These are phyloP conservation scores for Naegleria lovaniensis DNA, from an alignment of 208 protist species.

Conservation along the genomic window DNA sequence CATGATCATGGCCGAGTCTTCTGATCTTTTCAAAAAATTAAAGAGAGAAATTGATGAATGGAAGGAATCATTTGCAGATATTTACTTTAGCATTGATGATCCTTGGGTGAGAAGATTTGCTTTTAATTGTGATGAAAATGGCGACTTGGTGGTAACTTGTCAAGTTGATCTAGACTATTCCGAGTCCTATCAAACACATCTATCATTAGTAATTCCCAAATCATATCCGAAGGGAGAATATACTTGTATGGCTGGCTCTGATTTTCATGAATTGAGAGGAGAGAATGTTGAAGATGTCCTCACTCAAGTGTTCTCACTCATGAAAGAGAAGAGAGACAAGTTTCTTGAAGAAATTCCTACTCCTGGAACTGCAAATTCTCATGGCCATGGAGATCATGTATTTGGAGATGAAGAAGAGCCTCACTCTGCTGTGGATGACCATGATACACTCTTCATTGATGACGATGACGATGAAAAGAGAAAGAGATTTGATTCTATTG, in stretches of 20 bases:
- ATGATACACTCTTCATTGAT: neutral
- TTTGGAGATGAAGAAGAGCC: neutral
- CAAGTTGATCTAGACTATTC: neutral
- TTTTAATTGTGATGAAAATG: neutral
- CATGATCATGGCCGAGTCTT: neutral
- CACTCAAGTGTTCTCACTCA: neutral
- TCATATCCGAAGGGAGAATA: neutral
- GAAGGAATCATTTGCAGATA: neutral
- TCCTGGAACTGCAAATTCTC: neutral
- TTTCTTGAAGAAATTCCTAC: neutral
- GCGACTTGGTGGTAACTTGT: neutral
- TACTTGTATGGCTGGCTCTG: neutral
- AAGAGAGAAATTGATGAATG: neutral
- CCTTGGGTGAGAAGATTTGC: neutral
- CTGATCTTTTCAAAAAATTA: neutral
- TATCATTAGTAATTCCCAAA: neutral
- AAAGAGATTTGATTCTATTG: neutral
- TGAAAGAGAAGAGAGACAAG: neutral
- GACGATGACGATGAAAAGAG: neutral
- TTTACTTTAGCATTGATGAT: neutral
- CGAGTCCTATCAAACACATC: neutral
- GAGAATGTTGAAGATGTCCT: neutral
- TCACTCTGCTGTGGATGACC: neutral
- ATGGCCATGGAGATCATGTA: neutral
- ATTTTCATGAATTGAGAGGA: neutral